These are phyloP conservation scores for Ilex aquifolium DNA, from an alignment of 257 asterid species.

Conservation along the genomic window DNA sequence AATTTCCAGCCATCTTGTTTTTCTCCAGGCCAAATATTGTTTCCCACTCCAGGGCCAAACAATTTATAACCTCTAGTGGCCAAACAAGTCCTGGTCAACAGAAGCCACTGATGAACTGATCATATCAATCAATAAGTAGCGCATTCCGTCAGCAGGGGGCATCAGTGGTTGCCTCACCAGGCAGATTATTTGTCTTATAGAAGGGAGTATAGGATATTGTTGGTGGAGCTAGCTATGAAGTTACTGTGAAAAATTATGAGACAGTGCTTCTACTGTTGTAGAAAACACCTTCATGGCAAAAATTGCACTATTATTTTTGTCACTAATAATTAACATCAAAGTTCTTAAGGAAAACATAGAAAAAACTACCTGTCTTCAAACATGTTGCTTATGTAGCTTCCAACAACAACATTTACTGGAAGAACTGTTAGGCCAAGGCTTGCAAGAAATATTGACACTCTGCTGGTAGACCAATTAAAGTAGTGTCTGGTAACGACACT, in stretches of 20 bases:
- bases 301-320: not conserved
- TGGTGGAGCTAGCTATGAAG: not conserved
- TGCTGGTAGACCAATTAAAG: conserved; percentile 84
- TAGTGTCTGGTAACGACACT: conserved; percentile 88
- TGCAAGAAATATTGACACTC: conserved; percentile 82
- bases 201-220: not conserved
- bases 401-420: conserved; percentile 78
- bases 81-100: no score
- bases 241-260: not conserved
- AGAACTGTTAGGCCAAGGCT: conserved; percentile 92
- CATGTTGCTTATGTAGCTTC: conserved; percentile 95
- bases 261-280: not conserved
- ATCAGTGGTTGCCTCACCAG: not conserved
- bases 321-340: not conserved
- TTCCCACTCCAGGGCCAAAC: no score
- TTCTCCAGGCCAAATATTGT: no score
- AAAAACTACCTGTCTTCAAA: conserved; percentile 78
- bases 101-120: not conserved
- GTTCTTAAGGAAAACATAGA: not conserved
- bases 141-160: not conserved
- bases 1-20: no score
- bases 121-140: no score
- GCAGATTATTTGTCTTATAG: not conserved
- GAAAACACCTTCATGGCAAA: no score
- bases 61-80: not conserved